Evolutionary conservation across 805 yeast species (phyloP), one percentile per base, ranked within the genome.

Genomic region (Candida morakotiae): DNA sequence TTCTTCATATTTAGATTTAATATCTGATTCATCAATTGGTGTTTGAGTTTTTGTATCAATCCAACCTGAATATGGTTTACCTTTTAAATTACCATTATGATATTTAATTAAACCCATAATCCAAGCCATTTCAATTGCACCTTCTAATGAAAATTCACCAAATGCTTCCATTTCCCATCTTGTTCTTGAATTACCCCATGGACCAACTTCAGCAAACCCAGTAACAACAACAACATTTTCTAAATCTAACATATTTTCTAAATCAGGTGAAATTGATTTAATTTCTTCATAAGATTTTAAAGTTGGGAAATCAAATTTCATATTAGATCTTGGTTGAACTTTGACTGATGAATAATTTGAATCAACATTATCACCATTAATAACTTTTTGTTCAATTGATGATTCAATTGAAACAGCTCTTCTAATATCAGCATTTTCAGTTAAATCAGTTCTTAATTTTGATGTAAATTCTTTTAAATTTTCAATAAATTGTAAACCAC

Each of bases 71-170:
- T 89, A 89, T 54, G 88, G 91, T 62, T 81, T 81, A 56, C 89
- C 89, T 77, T 87, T 87, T 56, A 86, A 72, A 60, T 74, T 73
- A 69, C 96, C 98, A 51, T 87, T 86, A 71, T 86, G 93, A 71
- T 93, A 93, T 69, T 87, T 87, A 70, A 93, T 89, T 59, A 85
- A 77, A 50, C 97, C 97, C 98, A 93, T 93, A 53, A 93, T 89
- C 97, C 98, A 93, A 34, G 99, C 98, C 95, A 93, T 89, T 71
- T 93, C 98, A 58, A 93, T 83, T 58, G 96, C 84, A 57, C 98
- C 98, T 69, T 93, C 98, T 52, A 93, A 71, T 8, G 97, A 89
- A 68, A 93, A 93, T 58, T 85, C 87, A 55, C 98, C 98, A 43
- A 63, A 50, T 31, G 97, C 87, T 71, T 93, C 98, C 95, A 93